Evolutionary conservation across 1,139 yeast genomes (phyloP).

Genomic region (Taiozyma sp.): DNA sequence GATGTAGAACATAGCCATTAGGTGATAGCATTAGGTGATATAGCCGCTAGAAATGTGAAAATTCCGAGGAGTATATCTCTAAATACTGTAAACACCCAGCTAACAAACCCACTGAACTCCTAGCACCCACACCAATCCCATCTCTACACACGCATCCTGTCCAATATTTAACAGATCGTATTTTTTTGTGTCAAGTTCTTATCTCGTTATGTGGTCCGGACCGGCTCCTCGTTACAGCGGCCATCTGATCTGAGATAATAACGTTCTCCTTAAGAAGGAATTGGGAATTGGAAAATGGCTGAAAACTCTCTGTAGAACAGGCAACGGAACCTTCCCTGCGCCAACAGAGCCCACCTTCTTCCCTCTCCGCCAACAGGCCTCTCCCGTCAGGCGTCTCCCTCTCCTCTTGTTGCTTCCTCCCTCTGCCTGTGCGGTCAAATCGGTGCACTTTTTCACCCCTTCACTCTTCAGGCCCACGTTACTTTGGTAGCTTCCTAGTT

Average conservation of each 20-base stretch:
- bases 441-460: background rate
- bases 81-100: no score
- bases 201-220: background rate
- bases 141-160: no score
- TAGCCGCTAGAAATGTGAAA: no score
- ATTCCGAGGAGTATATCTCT: no score
- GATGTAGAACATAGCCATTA: background rate
- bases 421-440: background rate
- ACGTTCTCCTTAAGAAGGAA: background rate
- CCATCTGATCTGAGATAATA: background rate
- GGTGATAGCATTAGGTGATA: no score
- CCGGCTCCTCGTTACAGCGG: background rate
- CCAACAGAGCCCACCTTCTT: background rate
- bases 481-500: background rate
- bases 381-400: no score
- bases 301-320: background rate
- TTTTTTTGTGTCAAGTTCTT: background rate
- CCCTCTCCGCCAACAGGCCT: background rate
- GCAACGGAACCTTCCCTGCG: background rate
- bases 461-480: background rate
- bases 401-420: background rate
- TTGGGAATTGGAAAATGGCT: background rate
- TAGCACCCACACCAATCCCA: no score
- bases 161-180: no score
- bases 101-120: no score